Percentiles rank a stretch among this genome's conserved stretches.
phyloP scores from a whole-genome alignment of 2,329 filamentous ascomycete genomes.

The Pyrenochaeta sp. region DNA sequence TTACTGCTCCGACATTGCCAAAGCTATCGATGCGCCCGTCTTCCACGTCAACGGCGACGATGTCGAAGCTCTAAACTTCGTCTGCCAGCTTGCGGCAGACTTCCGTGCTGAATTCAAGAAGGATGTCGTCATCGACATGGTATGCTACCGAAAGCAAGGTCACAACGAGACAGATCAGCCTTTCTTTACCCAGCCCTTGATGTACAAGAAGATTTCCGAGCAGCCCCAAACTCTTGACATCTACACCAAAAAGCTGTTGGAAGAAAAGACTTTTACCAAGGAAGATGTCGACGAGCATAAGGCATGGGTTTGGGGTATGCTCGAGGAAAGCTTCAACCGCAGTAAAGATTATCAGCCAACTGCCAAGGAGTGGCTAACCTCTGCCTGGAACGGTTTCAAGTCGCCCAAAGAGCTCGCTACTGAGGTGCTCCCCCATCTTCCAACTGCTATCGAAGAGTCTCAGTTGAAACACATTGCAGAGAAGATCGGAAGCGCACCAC shows the following conservation, averaged over 20 bases:
- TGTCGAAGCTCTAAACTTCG: slow-evolving; percentile 97
- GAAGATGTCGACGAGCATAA: slow-evolving; percentile 99
- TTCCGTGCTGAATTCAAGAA: slow-evolving; percentile 99
- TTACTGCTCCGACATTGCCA: slow-evolving; percentile 99
- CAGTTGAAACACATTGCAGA: slow-evolving; percentile 83
- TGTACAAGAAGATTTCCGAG: slow-evolving; percentile 96
- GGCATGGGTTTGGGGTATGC: slow-evolving; percentile 99
- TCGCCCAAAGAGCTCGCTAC: slow-evolving; percentile 96
- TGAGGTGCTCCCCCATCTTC: slow-evolving; percentile 90
- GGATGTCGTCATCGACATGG: slow-evolving; percentile 96
- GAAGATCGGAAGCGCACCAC: slow-evolving; percentile 79
- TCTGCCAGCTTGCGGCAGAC: slow-evolving; percentile 95
- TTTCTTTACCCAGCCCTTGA: slow-evolving; percentile 98
- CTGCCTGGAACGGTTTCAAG: slow-evolving; percentile 99
- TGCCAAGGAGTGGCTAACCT: slow-evolving; percentile 97
- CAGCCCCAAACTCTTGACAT: slow-evolving; percentile 88
- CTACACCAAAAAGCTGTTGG: slow-evolving; percentile 88
- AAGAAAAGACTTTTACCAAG: slow-evolving; percentile 95
- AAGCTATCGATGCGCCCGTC: slow-evolving; percentile 96
- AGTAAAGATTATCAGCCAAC: slow-evolving; percentile 98
- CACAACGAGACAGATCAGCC: slow-evolving; percentile 99
- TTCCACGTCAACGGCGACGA: slow-evolving; percentile 99
- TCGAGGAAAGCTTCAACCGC: slow-evolving; percentile 95
- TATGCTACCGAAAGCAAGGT: slow-evolving; percentile 98
- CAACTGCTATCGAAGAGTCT: slow-evolving; percentile 79